These are phyloP conservation scores for Carex arenaria DNA, from an alignment of 202 grass and related monocot genomes.

Conservation along the genomic window DNA sequence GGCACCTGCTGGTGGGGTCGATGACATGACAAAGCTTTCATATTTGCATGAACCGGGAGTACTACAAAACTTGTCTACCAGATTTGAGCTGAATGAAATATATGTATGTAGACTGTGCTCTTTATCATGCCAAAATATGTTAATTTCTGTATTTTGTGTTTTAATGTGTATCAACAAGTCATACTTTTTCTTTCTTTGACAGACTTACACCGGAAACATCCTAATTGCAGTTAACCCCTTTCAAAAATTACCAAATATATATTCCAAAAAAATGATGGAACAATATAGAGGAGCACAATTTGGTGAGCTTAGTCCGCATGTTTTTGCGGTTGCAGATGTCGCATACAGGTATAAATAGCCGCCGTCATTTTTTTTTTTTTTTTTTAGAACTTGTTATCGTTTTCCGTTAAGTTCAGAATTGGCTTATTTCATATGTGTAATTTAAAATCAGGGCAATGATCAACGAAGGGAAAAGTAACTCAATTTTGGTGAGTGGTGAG, in stretches of 20 bases:
- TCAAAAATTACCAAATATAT: conserved; percentile 82
- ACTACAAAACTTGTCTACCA: conserved; percentile 63
- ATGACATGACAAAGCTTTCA: conserved; percentile 94
- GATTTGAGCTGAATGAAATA: conserved; percentile 94
- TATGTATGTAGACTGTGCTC: conserved; percentile 45
- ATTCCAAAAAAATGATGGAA: conserved; percentile 90
- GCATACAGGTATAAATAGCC: conserved; percentile 63
- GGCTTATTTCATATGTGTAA: conserved; percentile 15
- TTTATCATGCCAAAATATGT: conserved; percentile 2
- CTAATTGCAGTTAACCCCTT: conserved; percentile 94
- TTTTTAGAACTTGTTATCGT: neutral
- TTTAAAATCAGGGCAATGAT: conserved; percentile 69
- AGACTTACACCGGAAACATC: conserved; percentile 94
- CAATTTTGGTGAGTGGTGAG: conserved; percentile 94
- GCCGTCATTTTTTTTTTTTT: neutral
- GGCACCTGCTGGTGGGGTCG: conserved; percentile 79
- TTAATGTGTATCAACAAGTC: conserved; percentile 7
- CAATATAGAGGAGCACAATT: conserved; percentile 92
- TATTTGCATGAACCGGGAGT: conserved; percentile 94
- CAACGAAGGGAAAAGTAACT: conserved; percentile 79
- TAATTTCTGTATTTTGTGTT: conserved; percentile 1
- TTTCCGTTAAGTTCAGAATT: neutral
- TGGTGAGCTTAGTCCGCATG: conserved; percentile 89
- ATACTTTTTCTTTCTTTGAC: conserved; percentile 29
- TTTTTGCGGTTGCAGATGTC: conserved; percentile 93